Evolutionary conservation across 2,329 filamentous ascomycete species (phyloP).

Genomic region (Xylaria sp.): DNA sequence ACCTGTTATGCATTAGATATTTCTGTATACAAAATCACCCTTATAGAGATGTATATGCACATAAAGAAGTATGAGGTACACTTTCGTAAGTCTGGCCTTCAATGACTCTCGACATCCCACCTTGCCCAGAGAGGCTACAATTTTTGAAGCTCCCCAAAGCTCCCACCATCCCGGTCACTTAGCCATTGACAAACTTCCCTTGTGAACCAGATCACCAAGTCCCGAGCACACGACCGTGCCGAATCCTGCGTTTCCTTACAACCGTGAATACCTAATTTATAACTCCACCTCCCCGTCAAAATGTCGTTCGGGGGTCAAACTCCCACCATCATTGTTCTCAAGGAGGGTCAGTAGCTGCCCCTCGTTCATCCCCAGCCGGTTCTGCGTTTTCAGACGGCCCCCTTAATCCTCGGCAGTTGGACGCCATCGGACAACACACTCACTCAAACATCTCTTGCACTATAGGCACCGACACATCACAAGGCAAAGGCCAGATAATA

Average conservation of each 20-base stretch:
- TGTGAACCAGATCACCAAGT: neutral
- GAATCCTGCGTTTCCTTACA: neutral
- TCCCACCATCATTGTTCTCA: conserved; percentile 95
- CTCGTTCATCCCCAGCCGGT: conserved; percentile 18
- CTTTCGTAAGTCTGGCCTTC: conserved; percentile 7
- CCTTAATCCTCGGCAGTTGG: neutral
- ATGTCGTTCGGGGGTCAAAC: conserved; percentile 98
- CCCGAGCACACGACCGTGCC: neutral
- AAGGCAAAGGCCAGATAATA: conserved; percentile 92
- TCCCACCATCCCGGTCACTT: conserved; percentile 25
- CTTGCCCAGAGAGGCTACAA: conserved; percentile 36
- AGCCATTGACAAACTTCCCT: conserved; percentile 17
- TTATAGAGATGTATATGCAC: neutral
- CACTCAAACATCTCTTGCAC: conserved; percentile 12
- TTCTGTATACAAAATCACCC: too few relatives aligned
- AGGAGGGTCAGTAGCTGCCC: conserved; percentile 68
- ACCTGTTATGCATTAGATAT: neutral
- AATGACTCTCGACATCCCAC: conserved; percentile 5
- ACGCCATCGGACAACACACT: conserved; percentile 12
- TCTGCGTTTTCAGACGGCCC: neutral
- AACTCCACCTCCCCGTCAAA: conserved; percentile 27
- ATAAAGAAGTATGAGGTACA: neutral
- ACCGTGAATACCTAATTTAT: neutral
- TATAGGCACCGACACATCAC: conserved; percentile 89
- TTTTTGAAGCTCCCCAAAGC: conserved; percentile 45